These are phyloP conservation scores for Ustilago crameri DNA, from an alignment of 1,284 basidiomycete species.

Conservation along the genomic window DNA sequence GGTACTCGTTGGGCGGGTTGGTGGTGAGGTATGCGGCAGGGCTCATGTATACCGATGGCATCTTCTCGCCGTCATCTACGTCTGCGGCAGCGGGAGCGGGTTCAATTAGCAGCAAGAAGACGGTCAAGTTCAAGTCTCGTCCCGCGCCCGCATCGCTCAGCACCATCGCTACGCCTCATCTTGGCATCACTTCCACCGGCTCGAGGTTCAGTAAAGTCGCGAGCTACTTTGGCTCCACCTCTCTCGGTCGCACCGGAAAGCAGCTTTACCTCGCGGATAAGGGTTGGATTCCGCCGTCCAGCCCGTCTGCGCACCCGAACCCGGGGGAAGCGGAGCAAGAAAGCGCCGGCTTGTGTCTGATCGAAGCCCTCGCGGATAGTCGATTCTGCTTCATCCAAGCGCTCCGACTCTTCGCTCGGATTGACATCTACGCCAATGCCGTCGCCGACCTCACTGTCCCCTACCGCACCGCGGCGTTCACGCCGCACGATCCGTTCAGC, in stretches of 20 bases:
- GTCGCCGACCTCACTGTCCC: constrained; percentile 66
- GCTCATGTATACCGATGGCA: constrained; percentile 73
- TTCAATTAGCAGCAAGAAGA: neutral
- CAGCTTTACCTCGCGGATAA: constrained; percentile 43
- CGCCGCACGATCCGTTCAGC: constrained; percentile 44
- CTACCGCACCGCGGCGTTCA: constrained; percentile 55
- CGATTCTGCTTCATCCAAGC: constrained; percentile 82
- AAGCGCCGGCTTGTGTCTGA: constrained; percentile 20
- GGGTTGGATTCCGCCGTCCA: constrained; percentile 31
- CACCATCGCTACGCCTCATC: constrained; percentile 83
- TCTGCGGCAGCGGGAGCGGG: neutral
- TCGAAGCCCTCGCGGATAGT: constrained; percentile 65
- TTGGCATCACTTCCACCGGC: constrained; percentile 71
- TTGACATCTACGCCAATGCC: constrained; percentile 86
- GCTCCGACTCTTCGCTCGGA: constrained; percentile 76
- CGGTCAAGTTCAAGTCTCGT: constrained; percentile 24
- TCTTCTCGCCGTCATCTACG: constrained; percentile 23
- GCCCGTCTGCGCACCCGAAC: neutral
- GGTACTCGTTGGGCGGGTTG: constrained; percentile 82
- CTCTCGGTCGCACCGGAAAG: constrained; percentile 17
- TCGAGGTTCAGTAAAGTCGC: constrained; percentile 74
- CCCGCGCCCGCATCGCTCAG: constrained; percentile 71
- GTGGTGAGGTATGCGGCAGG: constrained; percentile 81
- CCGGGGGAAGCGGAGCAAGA: neutral
- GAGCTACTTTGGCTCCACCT: constrained; percentile 70